These are phyloP conservation scores for Aspergillus diversus DNA, from an alignment of 495 filamentous ascomycete species.

Conservation along the genomic window DNA sequence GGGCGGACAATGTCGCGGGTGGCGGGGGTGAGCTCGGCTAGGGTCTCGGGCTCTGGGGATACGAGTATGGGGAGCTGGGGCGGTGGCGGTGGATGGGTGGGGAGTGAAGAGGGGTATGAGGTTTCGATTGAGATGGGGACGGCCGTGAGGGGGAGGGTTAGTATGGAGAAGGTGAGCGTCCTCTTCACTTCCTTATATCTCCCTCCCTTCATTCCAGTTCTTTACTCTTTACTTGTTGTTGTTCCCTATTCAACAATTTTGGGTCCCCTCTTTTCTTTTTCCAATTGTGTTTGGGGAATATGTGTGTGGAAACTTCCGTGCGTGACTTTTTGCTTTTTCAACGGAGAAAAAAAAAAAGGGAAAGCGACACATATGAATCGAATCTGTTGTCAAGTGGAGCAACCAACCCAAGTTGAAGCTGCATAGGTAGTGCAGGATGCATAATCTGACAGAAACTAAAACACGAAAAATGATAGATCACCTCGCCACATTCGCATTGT, in stretches of 20 bases:
- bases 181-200: neutral
- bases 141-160: slow-evolving; percentile 9
- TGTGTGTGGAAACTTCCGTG: no score
- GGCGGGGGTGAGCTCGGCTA: neutral
- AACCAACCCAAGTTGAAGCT: no score
- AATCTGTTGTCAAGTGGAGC: no score
- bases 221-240: neutral
- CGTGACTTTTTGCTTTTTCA: no score
- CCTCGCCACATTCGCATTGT: slow-evolving; percentile 12
- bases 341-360: no score
- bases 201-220: neutral
- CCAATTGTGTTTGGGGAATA: no score
- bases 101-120: slow-evolving; percentile 17
- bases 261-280: no score
- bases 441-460: neutral
- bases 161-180: slow-evolving; percentile 9
- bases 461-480: slow-evolving; percentile 5
- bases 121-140: slow-evolving; percentile 11
- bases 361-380: no score
- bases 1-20: slow-evolving; percentile 1
- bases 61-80: slow-evolving; percentile 11
- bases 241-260: neutral
- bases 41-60: slow-evolving; percentile 1
- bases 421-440: neutral
- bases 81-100: slow-evolving; percentile 16